Evolutionary conservation across 768 basidiomycete species (phyloP), one percentile per base, ranked within the genome.

Genomic region (Chalciporus piperatus): DNA sequence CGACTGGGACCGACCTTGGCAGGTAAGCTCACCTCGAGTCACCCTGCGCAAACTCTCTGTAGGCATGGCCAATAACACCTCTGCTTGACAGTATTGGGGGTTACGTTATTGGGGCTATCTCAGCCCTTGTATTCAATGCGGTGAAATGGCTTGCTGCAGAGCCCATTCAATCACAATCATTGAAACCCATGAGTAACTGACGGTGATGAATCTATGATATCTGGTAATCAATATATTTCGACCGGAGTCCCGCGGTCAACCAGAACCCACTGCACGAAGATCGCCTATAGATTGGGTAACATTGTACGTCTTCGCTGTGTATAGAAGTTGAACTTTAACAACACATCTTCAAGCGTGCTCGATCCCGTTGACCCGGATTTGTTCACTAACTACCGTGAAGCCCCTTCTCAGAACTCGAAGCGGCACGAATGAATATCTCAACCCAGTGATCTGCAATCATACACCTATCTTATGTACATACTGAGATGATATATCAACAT

Each of bases 1-100:
- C 16, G 96, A 98, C 70, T 98, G 96, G 96, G 94, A 94, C 63
- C 80, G 92, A 33, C 92, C 95, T 7, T 98, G 95, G 95, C 96
- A 98, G 87, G 93, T 90, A 47, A 50, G 81, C 43, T 25, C 43
- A 22, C 37, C 55, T n/a, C 53, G n/a, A 48, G 35, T 46, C 47
- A 54, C 58, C 22, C 45, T 32, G 20, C 12, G 20, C 17, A 20
- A 20, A n/a, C 9, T n/a, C 38, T 4, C 25, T n/a, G 10, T 50
- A 93, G 89, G 82, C 85, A 22, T 95, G 89, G 86, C 92, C 92
- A 12, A 72, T 93, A 48, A 86, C 88, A 1, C 84, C 88, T 12
- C 80, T 88, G 12, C 82, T 82, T 59, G 86, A 88, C 19, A 81
- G 87, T 17, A 70, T 92, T 16, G 60, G 75, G 17, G 91, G 92